Percentiles rank a stretch among this genome's conserved stretches.
These are phyloP conservation scores for Geotrichum reessii DNA, from an alignment of 1,139 yeast genomes.

Conservation along the genomic window DNA sequence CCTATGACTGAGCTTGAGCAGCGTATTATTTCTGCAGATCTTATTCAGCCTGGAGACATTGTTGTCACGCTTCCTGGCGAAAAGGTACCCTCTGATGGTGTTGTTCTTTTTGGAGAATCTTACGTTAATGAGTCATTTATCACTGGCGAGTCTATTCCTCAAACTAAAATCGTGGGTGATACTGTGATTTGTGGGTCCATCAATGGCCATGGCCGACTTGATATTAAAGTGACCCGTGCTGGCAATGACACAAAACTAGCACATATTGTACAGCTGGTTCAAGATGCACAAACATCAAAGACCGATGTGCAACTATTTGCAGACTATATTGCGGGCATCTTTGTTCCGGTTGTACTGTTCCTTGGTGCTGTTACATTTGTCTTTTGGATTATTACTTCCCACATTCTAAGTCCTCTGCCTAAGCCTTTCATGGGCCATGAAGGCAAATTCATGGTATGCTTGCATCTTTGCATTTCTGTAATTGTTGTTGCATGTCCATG, in stretches of 20 bases:
- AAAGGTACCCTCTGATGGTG: constrained; percentile 88
- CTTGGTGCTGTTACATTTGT: constrained; percentile 61
- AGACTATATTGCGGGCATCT: constrained; percentile 75
- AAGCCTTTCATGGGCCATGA: constrained; percentile 47
- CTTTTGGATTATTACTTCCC: constrained; percentile 54
- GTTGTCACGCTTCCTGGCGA: constrained; percentile 80
- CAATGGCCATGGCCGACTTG: constrained; percentile 71
- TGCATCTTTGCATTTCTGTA: constrained; percentile 85
- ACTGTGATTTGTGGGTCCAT: constrained; percentile 83
- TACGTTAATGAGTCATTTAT: constrained; percentile 82
- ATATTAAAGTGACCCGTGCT: constrained; percentile 59
- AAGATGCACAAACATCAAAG: constrained; percentile 78
- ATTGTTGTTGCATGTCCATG: constrained; percentile 98
- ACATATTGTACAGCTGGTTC: constrained; percentile 79
- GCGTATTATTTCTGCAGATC: constrained; percentile 55
- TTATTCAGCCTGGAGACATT: constrained; percentile 70
- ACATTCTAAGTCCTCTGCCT: constrained; percentile 46
- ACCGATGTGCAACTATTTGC: constrained; percentile 92
- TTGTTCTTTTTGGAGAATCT: constrained; percentile 66
- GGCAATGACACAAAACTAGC: constrained; percentile 84
- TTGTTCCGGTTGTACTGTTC: constrained; percentile 69
- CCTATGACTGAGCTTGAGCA: constrained; percentile 26
- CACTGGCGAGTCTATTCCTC: constrained; percentile 85
- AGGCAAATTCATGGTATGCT: constrained; percentile 62
- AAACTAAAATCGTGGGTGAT: constrained; percentile 56